Base-by-base conservation (phyloP, 306 rosid genomes). In the Quercus dentata region DNA sequence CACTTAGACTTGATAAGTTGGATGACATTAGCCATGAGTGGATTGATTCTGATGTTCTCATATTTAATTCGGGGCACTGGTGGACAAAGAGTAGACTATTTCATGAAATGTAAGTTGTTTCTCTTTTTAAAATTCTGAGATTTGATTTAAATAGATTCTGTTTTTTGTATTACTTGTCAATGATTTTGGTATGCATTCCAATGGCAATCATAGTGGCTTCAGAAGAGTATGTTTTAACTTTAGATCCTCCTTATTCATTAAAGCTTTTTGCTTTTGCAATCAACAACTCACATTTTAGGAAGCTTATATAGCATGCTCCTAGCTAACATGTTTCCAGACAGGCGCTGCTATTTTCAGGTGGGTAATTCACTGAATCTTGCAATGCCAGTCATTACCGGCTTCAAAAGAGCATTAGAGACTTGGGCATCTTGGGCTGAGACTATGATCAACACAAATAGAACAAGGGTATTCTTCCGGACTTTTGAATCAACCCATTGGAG, bases 341-440 rank as follows among this genome's bases (percentile, higher is more conserved):
- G 99, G 90, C 96, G 98, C 80, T 88, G 96, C 91, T 93, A 93
- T 86, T 93, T 95, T 88, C 98, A 93, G 91, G 90, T 85, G 25
- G 97, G 92, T 81, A 86, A 75, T 83, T 84, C 96, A 23, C 64
- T 95, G 82, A 93, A 88, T 82, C 97, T 85, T 54, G 93, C 98
- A 87, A 87, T 93, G 98, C 85, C 94, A 73, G 89, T 93, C 62
- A 88, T 81, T 30, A 82, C 90, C 31, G 99, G 90, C 56, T 93
- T 89, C 92, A 82, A 64, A 64, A 81, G 67, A 76, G 97, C 99
- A 71, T 58, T 95, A 71, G 78, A 74, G 75, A 90, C 97, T 41
- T 95, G 98, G 99, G 88, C 91, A 57, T 91, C 96, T 68, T 95
- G 98, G 98, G 90, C 88, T 6, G 91, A 91, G 83, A 83, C 78